These are phyloP conservation scores for Polyplosphaeria fusca DNA, from an alignment of 495 filamentous ascomycete genomes.

Conservation along the genomic window DNA sequence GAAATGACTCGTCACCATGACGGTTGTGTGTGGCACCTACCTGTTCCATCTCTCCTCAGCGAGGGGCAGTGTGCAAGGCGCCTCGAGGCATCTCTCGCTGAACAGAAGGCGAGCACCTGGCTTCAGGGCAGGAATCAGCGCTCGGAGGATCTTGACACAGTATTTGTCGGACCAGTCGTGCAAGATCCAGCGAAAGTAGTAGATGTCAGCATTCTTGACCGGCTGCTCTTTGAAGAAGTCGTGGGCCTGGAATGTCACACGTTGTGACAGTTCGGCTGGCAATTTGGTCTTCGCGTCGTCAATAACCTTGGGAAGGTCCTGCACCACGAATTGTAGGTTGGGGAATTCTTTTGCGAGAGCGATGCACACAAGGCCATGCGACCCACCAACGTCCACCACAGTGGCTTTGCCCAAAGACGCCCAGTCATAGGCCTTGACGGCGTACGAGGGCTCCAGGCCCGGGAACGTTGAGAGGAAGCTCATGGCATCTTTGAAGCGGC, in stretches of 20 bases:
- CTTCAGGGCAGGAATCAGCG: conserved; percentile 20
- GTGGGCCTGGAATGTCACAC: conserved; percentile 19
- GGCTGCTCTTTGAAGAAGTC: conserved; percentile 28
- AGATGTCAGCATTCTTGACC: conserved; percentile 23
- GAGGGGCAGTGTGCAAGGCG: neutral
- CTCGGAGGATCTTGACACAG: conserved; percentile 15
- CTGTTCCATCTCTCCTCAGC: neutral
- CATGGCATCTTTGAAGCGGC: conserved; percentile 11
- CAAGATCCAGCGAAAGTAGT: conserved; percentile 25
- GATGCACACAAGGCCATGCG: conserved; percentile 13
- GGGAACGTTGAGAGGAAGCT: conserved; percentile 8
- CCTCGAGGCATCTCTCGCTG: neutral
- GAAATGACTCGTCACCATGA: neutral
- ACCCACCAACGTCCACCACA: conserved; percentile 24
- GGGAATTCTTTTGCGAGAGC: conserved; percentile 16
- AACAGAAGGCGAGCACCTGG: conserved; percentile 9
- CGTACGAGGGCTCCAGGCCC: conserved; percentile 3
- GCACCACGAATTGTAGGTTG: conserved; percentile 21
- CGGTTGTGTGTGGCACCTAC: neutral
- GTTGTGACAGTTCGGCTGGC: conserved; percentile 12
- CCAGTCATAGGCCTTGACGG: conserved; percentile 10
- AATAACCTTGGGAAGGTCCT: conserved; percentile 29
- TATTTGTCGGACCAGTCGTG: conserved; percentile 30
- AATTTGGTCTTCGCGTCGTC: conserved; percentile 28
- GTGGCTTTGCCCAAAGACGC: conserved; percentile 3